phyloP scores from a whole-genome alignment of 1,284 basidiomycete species.

The Puccinia brachypodii region DNA sequence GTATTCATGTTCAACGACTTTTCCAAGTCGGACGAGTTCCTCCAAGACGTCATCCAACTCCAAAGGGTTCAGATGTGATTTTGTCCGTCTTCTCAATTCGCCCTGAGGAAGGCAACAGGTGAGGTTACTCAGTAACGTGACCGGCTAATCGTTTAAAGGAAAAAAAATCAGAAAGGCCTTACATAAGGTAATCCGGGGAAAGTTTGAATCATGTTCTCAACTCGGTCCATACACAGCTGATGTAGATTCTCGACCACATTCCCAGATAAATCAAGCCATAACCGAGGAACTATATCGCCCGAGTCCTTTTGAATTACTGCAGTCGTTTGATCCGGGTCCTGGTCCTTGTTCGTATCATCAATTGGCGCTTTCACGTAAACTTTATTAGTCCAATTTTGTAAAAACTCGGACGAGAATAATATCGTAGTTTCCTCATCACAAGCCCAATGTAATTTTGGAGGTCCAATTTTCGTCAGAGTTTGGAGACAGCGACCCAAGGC shows the following conservation, averaged over 20 bases:
- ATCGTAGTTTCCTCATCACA: constrained; percentile 5
- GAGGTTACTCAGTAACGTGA: background rate
- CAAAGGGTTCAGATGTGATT: constrained; percentile 27
- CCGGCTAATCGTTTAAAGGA: background rate
- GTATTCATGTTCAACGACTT: constrained; percentile 15
- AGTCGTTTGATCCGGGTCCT: background rate
- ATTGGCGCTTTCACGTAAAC: background rate
- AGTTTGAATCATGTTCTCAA: constrained; percentile 29
- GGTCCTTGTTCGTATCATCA: background rate
- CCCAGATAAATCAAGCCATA: constrained; percentile 45
- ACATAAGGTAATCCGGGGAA: constrained; percentile 40
- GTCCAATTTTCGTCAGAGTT: constrained; percentile 24
- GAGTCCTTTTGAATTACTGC: background rate
- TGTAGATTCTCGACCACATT: constrained; percentile 11
- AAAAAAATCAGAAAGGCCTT: background rate
- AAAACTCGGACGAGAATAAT: constrained; percentile 25
- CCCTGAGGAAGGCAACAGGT: background rate
- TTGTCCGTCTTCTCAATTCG: constrained; percentile 19
- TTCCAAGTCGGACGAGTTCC: constrained; percentile 28
- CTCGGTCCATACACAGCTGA: constrained; percentile 22
- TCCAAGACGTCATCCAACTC: constrained; percentile 41
- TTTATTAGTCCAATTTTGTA: constrained; percentile 32
- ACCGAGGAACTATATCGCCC: constrained; percentile 28
- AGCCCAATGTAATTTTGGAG: constrained; percentile 38
- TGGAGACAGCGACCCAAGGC: constrained; percentile 7